These are phyloP conservation scores for Trichoderma hamatum DNA, from an alignment of 2,329 filamentous ascomycete species.

Conservation along the genomic window DNA sequence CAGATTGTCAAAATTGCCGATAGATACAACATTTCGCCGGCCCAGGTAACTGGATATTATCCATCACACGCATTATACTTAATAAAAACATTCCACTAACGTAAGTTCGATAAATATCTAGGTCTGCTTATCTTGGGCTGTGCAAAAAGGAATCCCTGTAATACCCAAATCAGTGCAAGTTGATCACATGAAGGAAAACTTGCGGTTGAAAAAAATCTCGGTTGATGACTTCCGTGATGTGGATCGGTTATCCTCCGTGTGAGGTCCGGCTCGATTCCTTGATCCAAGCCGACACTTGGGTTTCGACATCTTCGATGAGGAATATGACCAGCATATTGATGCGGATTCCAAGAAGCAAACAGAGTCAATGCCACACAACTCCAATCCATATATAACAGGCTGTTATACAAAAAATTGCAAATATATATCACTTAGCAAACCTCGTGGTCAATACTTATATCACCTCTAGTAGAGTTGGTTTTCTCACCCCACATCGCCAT, in stretches of 20 bases:
- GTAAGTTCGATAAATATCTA: not conserved
- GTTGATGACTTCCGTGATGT: not conserved
- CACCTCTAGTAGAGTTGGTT: too few relatives aligned
- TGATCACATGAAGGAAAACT: conserved; percentile 2
- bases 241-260: not conserved
- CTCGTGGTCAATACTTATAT: too few relatives aligned
- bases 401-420: not conserved
- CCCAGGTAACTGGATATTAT: not conserved
- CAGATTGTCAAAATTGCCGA: conserved; percentile 2
- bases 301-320: conserved; percentile 9
- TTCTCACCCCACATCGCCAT: too few relatives aligned
- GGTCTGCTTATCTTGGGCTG: conserved; percentile 14
- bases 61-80: not conserved
- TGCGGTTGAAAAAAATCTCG: not conserved
- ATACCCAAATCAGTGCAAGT: not conserved
- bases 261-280: not conserved
- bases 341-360: not conserved
- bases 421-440: not conserved
- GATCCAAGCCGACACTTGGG: conserved; percentile 1
- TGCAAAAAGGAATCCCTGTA: conserved; percentile 4
- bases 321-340: not conserved
- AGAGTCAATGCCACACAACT: too few relatives aligned
- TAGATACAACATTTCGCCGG: not conserved
- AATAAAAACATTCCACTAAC: too few relatives aligned
- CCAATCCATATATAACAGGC: too few relatives aligned